Percentiles rank a stretch among this genome's conserved stretches.
phyloP scores from a whole-genome alignment of 2,329 filamentous ascomycete species.

The Venturiaceae sp. region DNA sequence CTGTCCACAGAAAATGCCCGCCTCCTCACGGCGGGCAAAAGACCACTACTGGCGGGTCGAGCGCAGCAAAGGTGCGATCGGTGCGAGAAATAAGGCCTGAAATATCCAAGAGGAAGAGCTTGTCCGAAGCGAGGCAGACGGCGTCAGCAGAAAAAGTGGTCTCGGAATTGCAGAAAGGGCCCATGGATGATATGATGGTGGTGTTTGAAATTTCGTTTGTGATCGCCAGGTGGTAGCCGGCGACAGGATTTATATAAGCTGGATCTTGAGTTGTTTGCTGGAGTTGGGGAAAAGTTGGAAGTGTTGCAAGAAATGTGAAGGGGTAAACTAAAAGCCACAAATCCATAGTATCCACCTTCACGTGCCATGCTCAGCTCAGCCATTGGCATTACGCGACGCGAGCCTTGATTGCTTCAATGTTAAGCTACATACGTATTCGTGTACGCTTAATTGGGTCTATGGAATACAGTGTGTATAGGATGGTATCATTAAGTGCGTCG shows the following conservation, averaged over 20 bases:
- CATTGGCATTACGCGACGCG: not conserved
- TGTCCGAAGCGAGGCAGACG: not conserved
- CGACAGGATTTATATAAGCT: slow-evolving; percentile 1
- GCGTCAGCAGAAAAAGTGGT: not conserved
- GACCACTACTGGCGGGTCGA: not conserved
- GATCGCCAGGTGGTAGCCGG: not conserved
- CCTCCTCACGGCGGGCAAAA: slow-evolving; percentile 3
- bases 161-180: not conserved
- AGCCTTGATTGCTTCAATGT: not conserved
- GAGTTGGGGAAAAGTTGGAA: not conserved
- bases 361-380: not conserved
- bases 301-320: not conserved
- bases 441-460: not conserved
- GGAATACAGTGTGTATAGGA: not conserved
- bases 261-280: not conserved
- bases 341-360: not conserved
- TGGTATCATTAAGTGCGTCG: not conserved
- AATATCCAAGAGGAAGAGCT: not conserved
- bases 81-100: not conserved
- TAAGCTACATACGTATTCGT: not conserved
- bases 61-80: not conserved
- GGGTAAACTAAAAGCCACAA: not conserved
- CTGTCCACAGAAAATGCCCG: not conserved
- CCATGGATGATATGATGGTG: not conserved
- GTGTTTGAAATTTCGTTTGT: not conserved